Conservation (phyloP, 192 early-diverging fungal genomes). For the Mortierella antarctica region DNA sequence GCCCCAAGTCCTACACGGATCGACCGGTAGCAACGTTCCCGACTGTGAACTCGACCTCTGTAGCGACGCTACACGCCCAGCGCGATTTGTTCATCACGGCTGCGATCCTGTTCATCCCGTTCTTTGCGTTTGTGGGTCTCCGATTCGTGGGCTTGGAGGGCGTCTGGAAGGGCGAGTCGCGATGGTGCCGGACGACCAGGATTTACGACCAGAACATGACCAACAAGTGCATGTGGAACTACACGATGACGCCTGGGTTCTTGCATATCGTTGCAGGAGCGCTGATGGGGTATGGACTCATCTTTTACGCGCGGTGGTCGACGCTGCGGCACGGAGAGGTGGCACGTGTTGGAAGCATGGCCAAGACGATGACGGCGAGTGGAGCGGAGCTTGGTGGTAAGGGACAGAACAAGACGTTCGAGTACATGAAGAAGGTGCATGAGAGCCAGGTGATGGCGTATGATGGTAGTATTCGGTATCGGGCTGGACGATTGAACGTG, state of each 20-base stretch:
- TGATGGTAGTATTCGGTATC: constrained; percentile 13
- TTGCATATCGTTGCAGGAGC: constrained; percentile 12
- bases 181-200: constrained; percentile 31
- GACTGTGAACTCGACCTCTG: neutral
- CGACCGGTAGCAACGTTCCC: constrained; percentile 25
- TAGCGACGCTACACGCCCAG: constrained; percentile 23
- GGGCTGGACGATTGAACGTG: constrained; percentile 35
- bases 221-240: constrained; percentile 40
- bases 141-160: constrained; percentile 34
- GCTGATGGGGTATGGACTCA: constrained; percentile 16
- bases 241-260: constrained; percentile 26
- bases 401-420: neutral
- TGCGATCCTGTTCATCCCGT: constrained; percentile 22
- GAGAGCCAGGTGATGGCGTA: neutral
- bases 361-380: neutral
- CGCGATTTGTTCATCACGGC: constrained; percentile 27
- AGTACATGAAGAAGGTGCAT: neutral
- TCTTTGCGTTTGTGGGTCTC: constrained; percentile 17
- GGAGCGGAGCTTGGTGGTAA: neutral
- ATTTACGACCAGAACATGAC: constrained; percentile 31
- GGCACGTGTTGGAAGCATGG: neutral
- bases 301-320: constrained; percentile 22
- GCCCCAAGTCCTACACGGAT: neutral
- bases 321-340: neutral
- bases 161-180: constrained; percentile 10